These are phyloP conservation scores for Pseudozyma pruni DNA, from an alignment of 1,284 basidiomycete genomes.

Conservation along the genomic window DNA sequence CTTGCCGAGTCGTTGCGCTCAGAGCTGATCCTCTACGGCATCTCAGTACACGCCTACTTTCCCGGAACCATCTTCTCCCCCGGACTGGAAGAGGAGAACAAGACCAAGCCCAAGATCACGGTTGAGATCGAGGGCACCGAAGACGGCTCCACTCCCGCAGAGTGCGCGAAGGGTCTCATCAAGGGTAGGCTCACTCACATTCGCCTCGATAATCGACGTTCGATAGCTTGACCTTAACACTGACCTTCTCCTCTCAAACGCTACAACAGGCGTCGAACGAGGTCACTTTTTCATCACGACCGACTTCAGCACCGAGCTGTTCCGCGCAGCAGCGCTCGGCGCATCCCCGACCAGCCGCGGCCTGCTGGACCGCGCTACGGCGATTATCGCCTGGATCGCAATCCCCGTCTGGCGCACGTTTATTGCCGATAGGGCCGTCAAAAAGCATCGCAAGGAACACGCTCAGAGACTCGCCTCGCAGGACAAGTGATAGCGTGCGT, in stretches of 20 bases:
- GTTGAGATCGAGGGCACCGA: constrained; percentile 84
- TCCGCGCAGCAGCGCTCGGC: constrained; percentile 57
- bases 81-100: constrained; percentile 82
- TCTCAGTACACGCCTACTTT: constrained; percentile 85
- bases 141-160: constrained; percentile 75
- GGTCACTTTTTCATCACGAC: constrained; percentile 62
- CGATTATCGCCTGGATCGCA: constrained; percentile 44
- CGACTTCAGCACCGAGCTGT: constrained; percentile 57
- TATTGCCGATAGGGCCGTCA: constrained; percentile 46
- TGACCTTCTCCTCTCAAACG: background rate
- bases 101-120: constrained; percentile 82
- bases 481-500: background rate
- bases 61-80: constrained; percentile 86
- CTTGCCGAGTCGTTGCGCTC: constrained; percentile 86
- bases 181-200: constrained; percentile 72
- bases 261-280: constrained; percentile 39
- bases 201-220: constrained; percentile 5
- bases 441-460: constrained; percentile 39
- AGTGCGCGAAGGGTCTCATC: constrained; percentile 76
- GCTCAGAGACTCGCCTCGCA: constrained; percentile 4
- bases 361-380: constrained; percentile 46
- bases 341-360: constrained; percentile 52
- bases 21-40: constrained; percentile 82
- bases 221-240: background rate
- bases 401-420: constrained; percentile 60